Conservation (phyloP, 108 stramenopile species). For the Aurantiochytrium sp. region DNA sequence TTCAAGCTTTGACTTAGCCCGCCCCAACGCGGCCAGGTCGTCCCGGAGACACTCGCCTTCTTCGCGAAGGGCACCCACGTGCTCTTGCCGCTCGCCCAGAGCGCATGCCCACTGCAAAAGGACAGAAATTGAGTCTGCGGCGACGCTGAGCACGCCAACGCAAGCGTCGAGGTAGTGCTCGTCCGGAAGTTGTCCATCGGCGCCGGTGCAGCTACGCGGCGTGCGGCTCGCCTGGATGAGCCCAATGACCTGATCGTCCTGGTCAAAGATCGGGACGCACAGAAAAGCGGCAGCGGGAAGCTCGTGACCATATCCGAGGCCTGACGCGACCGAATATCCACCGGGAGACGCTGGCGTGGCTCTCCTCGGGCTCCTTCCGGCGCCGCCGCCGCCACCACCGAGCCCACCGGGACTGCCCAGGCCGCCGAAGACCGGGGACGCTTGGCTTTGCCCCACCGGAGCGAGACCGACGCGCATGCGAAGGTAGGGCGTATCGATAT, state of each 20-base stretch:
- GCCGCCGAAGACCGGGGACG: too few species aligned
- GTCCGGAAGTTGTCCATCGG: neutral
- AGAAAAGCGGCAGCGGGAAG: neutral
- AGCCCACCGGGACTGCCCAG: too few species aligned
- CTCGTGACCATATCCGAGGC: neutral
- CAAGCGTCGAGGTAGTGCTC: neutral
- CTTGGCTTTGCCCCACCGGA: neutral
- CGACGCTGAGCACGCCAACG: neutral
- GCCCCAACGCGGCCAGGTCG: neutral
- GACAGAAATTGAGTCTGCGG: neutral
- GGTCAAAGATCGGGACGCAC: slow-evolving; percentile 1
- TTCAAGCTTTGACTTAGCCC: neutral
- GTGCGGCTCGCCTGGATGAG: neutral
- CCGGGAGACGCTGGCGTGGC: too few species aligned
- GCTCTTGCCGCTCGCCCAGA: neutral
- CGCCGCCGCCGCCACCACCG: too few species aligned
- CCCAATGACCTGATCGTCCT: neutral
- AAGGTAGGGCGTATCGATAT: neutral
- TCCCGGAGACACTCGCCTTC: neutral
- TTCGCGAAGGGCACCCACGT: neutral
- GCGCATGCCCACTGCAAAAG: neutral
- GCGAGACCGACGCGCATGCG: neutral
- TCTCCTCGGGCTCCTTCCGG: too few species aligned
- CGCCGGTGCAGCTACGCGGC: neutral
- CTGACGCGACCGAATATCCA: too few species aligned